These are phyloP conservation scores for Rutstroemia sp. DNA, from an alignment of 2,329 filamentous ascomycete genomes.

Conservation along the genomic window DNA sequence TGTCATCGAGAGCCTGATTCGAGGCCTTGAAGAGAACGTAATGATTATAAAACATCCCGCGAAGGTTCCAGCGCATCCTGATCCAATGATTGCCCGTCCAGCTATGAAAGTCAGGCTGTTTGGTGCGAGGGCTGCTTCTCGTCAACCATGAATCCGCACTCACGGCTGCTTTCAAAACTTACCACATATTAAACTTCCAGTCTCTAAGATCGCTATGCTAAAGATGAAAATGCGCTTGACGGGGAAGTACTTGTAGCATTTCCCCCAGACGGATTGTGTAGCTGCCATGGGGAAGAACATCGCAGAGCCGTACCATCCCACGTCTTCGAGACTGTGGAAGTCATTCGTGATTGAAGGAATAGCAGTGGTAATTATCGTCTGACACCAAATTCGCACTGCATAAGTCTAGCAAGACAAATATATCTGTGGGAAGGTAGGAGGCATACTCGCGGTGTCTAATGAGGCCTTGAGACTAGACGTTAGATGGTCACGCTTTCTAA, in stretches of 20 bases:
- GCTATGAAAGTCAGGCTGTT: conserved; percentile 35
- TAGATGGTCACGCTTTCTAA: background rate
- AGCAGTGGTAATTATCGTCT: conserved; percentile 35
- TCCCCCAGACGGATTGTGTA: conserved; percentile 27
- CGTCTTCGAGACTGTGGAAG: conserved; percentile 41
- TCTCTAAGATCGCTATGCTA: conserved; percentile 31
- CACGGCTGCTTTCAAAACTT: background rate
- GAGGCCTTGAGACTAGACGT: background rate
- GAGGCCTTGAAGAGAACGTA: too few species aligned
- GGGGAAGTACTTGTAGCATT: conserved; percentile 29
- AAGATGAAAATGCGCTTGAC: conserved; percentile 28
- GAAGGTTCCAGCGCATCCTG: conserved; percentile 33
- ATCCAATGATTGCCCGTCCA: conserved; percentile 36
- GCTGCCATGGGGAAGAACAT: conserved; percentile 42
- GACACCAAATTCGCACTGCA: background rate
- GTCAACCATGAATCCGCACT: background rate
- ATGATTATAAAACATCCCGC: too few species aligned
- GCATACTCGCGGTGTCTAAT: background rate
- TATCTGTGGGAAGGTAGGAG: background rate
- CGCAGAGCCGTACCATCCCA: conserved; percentile 53
- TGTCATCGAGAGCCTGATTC: too few species aligned
- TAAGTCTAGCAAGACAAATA: background rate
- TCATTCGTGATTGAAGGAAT: conserved; percentile 47
- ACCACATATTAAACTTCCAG: conserved; percentile 23
- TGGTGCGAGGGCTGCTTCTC: conserved; percentile 15